Conservation (phyloP, 306 rosid genomes). For the Ammopiptanthus mongolicus region DNA sequence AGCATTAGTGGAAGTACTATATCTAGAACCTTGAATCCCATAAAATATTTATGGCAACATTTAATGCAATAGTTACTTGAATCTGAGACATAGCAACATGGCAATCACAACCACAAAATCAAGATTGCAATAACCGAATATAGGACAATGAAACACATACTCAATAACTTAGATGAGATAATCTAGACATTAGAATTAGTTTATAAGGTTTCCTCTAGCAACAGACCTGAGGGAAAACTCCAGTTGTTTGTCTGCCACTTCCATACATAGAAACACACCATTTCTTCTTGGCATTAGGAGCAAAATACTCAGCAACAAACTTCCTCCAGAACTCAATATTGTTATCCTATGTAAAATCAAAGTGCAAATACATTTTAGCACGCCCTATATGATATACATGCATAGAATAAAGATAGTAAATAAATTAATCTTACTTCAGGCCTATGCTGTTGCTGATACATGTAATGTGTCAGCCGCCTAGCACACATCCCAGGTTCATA, state of each 20-base stretch:
- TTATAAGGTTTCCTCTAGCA: constrained; percentile 22
- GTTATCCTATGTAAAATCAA: constrained; percentile 60
- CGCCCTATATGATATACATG: neutral
- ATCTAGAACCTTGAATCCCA: neutral
- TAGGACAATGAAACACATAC: constrained; percentile 1
- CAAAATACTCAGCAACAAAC: constrained; percentile 91
- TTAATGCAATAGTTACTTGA: constrained; percentile 2
- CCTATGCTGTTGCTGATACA: constrained; percentile 93
- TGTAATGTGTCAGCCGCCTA: constrained; percentile 83
- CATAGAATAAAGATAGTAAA: neutral
- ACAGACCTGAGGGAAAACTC: constrained; percentile 95
- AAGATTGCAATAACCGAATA: constrained; percentile 1
- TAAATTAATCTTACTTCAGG: constrained; percentile 62
- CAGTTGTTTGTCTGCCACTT: constrained; percentile 88
- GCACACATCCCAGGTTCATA: constrained; percentile 99
- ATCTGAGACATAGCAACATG: neutral
- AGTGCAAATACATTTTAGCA: constrained; percentile 16
- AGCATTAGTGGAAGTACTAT: constrained; percentile 3
- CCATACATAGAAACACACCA: constrained; percentile 99
- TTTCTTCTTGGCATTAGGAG: constrained; percentile 94
- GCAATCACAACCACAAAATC: constrained; percentile 2
- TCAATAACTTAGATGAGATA: constrained; percentile 20
- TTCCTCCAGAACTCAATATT: constrained; percentile 96
- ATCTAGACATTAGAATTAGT: constrained; percentile 12
- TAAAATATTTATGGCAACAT: neutral